Evolutionary conservation across 2,329 filamentous ascomycete species (phyloP).

Genomic region (Plectosphaerella sp.): DNA sequence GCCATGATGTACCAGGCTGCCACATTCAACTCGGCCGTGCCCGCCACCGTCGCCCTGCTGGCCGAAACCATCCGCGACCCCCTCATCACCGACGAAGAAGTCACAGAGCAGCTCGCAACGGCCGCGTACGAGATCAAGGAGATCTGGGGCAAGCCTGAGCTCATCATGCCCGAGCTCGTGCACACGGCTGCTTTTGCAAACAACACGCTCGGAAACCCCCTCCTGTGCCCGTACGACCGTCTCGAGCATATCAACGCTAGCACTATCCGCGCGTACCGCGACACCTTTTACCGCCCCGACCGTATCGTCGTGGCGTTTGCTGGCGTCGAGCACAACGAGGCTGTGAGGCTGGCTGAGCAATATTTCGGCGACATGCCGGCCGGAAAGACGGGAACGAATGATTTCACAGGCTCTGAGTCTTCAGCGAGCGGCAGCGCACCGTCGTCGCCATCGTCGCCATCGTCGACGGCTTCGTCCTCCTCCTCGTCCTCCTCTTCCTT

Average conservation of each 20-base stretch:
- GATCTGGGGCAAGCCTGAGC: slow-evolving; percentile 95
- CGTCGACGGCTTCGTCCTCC: slow-evolving; percentile 26
- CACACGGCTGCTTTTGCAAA: slow-evolving; percentile 95
- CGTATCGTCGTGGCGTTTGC: slow-evolving; percentile 93
- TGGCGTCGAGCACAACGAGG: slow-evolving; percentile 77
- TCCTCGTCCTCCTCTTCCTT: slow-evolving; percentile 71
- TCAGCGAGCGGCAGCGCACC: slow-evolving; percentile 37
- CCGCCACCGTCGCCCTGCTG: slow-evolving; percentile 74
- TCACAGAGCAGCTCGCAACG: slow-evolving; percentile 80
- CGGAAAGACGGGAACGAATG: slow-evolving; percentile 40
- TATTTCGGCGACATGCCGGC: slow-evolving; percentile 89
- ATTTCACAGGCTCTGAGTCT: slow-evolving; percentile 53
- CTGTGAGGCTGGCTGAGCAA: slow-evolving; percentile 73
- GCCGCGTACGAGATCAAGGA: slow-evolving; percentile 92
- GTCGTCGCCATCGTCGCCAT: slow-evolving; percentile 22
- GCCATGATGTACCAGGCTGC: slow-evolving; percentile 98
- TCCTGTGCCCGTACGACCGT: slow-evolving; percentile 85
- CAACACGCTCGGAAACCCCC: slow-evolving; percentile 90
- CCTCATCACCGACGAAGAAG: slow-evolving; percentile 78
- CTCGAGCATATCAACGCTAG: slow-evolving; percentile 68
- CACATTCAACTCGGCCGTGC: slow-evolving; percentile 91
- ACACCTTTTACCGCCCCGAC: slow-evolving; percentile 82
- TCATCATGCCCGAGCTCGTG: slow-evolving; percentile 91
- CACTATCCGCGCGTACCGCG: slow-evolving; percentile 73
- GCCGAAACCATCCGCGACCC: slow-evolving; percentile 93